phyloP scores from a whole-genome alignment of 2,329 filamentous ascomycete genomes.

The Colletotrichum navitas region DNA sequence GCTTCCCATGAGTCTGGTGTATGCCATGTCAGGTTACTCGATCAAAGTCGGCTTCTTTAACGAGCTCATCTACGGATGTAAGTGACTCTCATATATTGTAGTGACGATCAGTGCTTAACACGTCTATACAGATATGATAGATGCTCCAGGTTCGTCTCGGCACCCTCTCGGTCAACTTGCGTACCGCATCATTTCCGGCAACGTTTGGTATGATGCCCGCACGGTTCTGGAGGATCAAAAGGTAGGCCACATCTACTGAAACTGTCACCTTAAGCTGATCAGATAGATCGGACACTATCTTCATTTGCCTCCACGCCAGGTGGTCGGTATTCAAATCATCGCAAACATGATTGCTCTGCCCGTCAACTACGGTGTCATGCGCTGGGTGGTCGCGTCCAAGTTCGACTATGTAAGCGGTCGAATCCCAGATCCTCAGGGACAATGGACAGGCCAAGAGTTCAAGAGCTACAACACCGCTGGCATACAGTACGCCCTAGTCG shows the following conservation, averaged over 20 bases:
- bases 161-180: slow-evolving; percentile 66
- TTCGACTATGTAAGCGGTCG: slow-evolving; percentile 65
- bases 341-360: slow-evolving; percentile 50
- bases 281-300: slow-evolving; percentile 74
- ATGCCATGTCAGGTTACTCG: slow-evolving; percentile 68
- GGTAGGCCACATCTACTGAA: background rate
- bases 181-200: slow-evolving; percentile 71
- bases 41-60: slow-evolving; percentile 69
- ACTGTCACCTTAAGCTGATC: background rate
- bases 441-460: slow-evolving; percentile 71
- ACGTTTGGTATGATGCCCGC: slow-evolving; percentile 71
- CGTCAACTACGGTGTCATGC: slow-evolving; percentile 71
- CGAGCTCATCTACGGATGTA: slow-evolving; percentile 66
- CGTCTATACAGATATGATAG: slow-evolving; percentile 27
- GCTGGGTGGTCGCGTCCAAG: slow-evolving; percentile 70
- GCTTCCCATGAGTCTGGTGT: slow-evolving; percentile 70
- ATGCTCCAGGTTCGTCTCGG: slow-evolving; percentile 32
- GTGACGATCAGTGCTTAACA: slow-evolving; percentile 55
- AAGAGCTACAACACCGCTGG: slow-evolving; percentile 66
- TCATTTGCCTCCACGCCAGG: slow-evolving; percentile 68
- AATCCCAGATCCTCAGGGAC: slow-evolving; percentile 65
- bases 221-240: slow-evolving; percentile 67
- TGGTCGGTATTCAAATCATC: slow-evolving; percentile 62
- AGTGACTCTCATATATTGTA: slow-evolving; percentile 55
- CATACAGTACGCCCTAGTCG: slow-evolving; percentile 71